A percentile compares a stretch with the other conserved stretches of the same genome.
These are phyloP conservation scores for Aspergillus transmontanensis DNA, from an alignment of 2,329 filamentous ascomycete genomes.

Conservation along the genomic window DNA sequence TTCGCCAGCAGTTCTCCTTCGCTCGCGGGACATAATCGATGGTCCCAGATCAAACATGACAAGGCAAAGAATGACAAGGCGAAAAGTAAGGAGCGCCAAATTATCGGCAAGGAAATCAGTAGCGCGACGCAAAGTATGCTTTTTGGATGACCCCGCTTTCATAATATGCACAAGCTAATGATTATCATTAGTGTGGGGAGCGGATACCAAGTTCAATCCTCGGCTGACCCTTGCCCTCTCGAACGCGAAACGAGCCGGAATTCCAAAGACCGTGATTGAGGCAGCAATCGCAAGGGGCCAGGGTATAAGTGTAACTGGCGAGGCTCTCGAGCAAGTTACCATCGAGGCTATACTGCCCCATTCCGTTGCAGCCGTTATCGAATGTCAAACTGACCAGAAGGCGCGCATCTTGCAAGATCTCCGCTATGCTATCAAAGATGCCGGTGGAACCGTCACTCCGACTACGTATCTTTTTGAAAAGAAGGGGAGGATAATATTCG, in stretches of 20 bases:
- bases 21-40: conserved; percentile 80
- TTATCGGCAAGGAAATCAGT: conserved; percentile 72
- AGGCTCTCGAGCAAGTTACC: conserved; percentile 73
- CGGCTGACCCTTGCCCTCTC: conserved; percentile 72
- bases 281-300: conserved; percentile 85
- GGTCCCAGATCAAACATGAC: conserved; percentile 95
- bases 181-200: conserved; percentile 65
- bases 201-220: conserved; percentile 73
- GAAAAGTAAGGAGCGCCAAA: conserved; percentile 71
- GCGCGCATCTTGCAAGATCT: conserved; percentile 73
- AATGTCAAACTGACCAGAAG: conserved; percentile 83
- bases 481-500: conserved; percentile 73
- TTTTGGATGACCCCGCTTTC: background rate
- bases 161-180: conserved; percentile 14
- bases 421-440: conserved; percentile 69
- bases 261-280: conserved; percentile 84
- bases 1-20: conserved; percentile 51
- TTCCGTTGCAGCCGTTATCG: conserved; percentile 74
- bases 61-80: conserved; percentile 80
- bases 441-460: conserved; percentile 69
- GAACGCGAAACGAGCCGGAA: conserved; percentile 79
- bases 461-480: conserved; percentile 84
- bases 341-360: conserved; percentile 81
- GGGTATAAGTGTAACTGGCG: conserved; percentile 74
- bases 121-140: conserved; percentile 71